Percentiles rank a stretch among this genome's conserved stretches.
Evolutionary conservation across 768 basidiomycete species (phyloP).

Genomic region (Cytidiella melzeri): DNA sequence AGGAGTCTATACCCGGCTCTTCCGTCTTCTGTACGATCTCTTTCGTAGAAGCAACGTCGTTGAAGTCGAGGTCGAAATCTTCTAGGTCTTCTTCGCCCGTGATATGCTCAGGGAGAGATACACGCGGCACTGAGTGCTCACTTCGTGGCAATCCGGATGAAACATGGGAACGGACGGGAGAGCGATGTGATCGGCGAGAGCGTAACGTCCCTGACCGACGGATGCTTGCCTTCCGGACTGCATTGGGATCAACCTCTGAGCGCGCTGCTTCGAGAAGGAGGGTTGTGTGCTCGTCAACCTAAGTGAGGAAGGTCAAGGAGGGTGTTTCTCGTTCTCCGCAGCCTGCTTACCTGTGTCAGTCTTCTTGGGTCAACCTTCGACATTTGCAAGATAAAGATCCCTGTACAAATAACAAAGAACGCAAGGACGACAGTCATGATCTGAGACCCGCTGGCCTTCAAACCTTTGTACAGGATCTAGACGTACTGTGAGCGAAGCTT

Average conservation of each 20-base stretch:
- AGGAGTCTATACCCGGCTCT: conserved; percentile 85
- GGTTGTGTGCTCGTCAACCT: conserved; percentile 82
- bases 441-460: conserved; percentile 63
- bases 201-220: conserved; percentile 14
- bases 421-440: conserved; percentile 87
- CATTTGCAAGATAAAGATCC: conserved; percentile 91
- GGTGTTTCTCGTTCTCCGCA: neutral
- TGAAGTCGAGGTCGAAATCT: conserved; percentile 12
- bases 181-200: conserved; percentile 19
- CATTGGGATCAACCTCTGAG: conserved; percentile 31
- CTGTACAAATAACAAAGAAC: conserved; percentile 82
- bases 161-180: conserved; percentile 1
- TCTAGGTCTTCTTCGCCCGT: conserved; percentile 11
- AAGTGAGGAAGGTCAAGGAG: neutral
- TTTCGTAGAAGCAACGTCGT: conserved; percentile 13
- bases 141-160: neutral
- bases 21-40: conserved; percentile 38
- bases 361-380: conserved; percentile 81
- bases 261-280: conserved; percentile 79
- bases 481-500: neutral
- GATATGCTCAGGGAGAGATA: conserved; percentile 3
- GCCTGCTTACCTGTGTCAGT: conserved; percentile 36
- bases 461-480: conserved; percentile 82
- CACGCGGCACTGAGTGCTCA: neutral
- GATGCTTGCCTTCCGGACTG: conserved; percentile 14